phyloP scores from a whole-genome alignment of 176 grass and related monocot species.

The Tillandsia leiboldiana region DNA sequence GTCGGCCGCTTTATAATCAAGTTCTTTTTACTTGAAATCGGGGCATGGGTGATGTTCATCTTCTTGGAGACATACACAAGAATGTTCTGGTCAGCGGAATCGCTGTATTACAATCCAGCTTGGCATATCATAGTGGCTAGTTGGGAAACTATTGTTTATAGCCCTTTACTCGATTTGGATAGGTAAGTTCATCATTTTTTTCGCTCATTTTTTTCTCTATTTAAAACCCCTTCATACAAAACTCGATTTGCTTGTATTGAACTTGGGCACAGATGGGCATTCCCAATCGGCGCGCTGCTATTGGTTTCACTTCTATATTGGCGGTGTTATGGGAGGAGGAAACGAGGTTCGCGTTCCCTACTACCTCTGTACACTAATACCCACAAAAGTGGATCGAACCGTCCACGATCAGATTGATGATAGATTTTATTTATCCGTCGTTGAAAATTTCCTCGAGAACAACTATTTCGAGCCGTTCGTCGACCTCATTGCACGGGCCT shows the following conservation, averaged over 20 bases:
- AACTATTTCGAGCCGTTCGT: neutral
- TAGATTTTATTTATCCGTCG: neutral
- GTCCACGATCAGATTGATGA: slow-evolving; percentile 60
- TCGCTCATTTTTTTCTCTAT: neutral
- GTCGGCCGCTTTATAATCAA: slow-evolving; percentile 68
- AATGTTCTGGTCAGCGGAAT: slow-evolving; percentile 84
- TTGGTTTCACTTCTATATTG: slow-evolving; percentile 42
- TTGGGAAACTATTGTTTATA: slow-evolving; percentile 89
- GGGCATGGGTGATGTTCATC: slow-evolving; percentile 80
- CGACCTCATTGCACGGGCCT: slow-evolving; percentile 34
- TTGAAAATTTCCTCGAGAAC: neutral
- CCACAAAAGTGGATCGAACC: slow-evolving; percentile 28
- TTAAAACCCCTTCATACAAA: too few species aligned
- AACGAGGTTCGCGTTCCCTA: slow-evolving; percentile 32
- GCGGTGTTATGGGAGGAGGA: slow-evolving; percentile 63
- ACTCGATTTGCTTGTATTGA: too few species aligned
- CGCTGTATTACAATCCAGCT: slow-evolving; percentile 70
- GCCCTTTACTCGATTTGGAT: slow-evolving; percentile 78
- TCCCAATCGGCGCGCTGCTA: slow-evolving; percentile 45
- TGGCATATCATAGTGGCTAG: slow-evolving; percentile 70
- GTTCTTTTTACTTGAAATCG: slow-evolving; percentile 66
- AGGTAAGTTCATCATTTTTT: slow-evolving; percentile 32
- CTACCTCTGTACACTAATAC: slow-evolving; percentile 64
- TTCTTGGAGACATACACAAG: slow-evolving; percentile 83
- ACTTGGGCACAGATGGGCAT: slow-evolving; percentile 60